Evolutionary conservation across 2,329 filamentous ascomycete genomes (phyloP).

Genomic region (Arthrobotrys pseudoclavata): DNA sequence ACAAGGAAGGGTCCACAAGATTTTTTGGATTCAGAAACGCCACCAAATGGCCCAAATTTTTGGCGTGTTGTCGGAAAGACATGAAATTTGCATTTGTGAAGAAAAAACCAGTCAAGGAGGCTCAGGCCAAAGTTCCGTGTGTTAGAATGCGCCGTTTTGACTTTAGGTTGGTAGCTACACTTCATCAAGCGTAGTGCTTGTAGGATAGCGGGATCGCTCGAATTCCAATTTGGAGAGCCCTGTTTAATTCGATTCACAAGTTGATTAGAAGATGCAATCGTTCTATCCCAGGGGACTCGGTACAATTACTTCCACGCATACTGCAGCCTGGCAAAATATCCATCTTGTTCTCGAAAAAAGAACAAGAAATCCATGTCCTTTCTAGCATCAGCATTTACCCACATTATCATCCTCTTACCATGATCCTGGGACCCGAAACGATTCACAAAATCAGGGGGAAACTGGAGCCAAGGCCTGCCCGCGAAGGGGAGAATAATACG

Average conservation of each 20-base stretch:
- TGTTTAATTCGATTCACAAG: background rate
- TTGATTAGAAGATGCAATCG: slow-evolving; percentile 13
- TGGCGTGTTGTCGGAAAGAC: slow-evolving; percentile 44
- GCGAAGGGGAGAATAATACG: slow-evolving; percentile 16
- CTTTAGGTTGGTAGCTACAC: background rate
- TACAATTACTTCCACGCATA: slow-evolving; percentile 28
- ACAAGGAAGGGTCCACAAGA: slow-evolving; percentile 33
- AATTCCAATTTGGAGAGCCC: slow-evolving; percentile 2
- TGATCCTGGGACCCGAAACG: slow-evolving; percentile 58
- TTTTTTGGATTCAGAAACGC: slow-evolving; percentile 42
- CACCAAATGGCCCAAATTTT: slow-evolving; percentile 52
- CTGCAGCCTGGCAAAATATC: slow-evolving; percentile 16
- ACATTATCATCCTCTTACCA: slow-evolving; percentile 44
- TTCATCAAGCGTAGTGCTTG: background rate
- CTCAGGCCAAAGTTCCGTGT: slow-evolving; percentile 19
- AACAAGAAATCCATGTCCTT: slow-evolving; percentile 36
- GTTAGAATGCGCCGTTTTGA: background rate
- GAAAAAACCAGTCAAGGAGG: background rate
- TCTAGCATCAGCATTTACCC: slow-evolving; percentile 52
- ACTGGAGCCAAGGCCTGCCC: slow-evolving; percentile 15
- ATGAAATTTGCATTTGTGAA: slow-evolving; percentile 29
- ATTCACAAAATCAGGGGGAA: slow-evolving; percentile 56
- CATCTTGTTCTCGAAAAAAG: slow-evolving; percentile 32
- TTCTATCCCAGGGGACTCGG: slow-evolving; percentile 10
- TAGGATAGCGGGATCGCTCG: background rate